These are phyloP conservation scores for Sordariomycetes sp. DNA, from an alignment of 2,329 filamentous ascomycete species.

Conservation along the genomic window DNA sequence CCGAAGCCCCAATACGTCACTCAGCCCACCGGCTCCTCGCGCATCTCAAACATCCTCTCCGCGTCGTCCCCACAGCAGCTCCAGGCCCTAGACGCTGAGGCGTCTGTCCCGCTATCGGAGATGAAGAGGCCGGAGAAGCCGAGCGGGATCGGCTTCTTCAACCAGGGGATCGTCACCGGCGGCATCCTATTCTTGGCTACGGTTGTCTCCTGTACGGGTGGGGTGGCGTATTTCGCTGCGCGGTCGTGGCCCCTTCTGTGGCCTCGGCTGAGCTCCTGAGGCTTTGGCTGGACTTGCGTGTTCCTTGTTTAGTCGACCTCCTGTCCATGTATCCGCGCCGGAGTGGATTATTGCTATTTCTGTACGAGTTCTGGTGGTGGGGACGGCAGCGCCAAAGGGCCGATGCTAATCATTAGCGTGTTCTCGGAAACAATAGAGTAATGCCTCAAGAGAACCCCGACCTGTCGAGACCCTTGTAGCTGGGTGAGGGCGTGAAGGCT, in stretches of 20 bases:
- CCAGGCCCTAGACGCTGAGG: slow-evolving; percentile 5
- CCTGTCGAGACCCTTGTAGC: too few species aligned
- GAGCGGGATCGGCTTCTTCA: slow-evolving; percentile 30
- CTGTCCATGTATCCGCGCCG: too few species aligned
- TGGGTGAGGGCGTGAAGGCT: too few species aligned
- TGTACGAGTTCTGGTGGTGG: too few species aligned
- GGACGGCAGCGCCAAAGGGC: too few species aligned
- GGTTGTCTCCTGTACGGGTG: not conserved
- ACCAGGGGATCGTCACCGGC: slow-evolving; percentile 28
- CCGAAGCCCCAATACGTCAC: slow-evolving; percentile 26
- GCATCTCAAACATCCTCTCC: not conserved
- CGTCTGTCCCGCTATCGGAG: slow-evolving; percentile 10
- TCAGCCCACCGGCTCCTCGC: not conserved
- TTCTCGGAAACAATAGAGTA: too few species aligned
- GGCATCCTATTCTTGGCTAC: slow-evolving; percentile 12
- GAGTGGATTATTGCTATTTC: too few species aligned
- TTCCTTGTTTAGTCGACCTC: too few species aligned
- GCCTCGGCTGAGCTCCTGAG: not conserved
- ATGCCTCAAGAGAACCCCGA: too few species aligned
- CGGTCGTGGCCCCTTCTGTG: not conserved
- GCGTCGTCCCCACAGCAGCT: slow-evolving; percentile 6
- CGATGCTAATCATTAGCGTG: too few species aligned
- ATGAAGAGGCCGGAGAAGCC: slow-evolving; percentile 16
- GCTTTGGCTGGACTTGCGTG: too few species aligned
- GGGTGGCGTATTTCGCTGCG: not conserved